Base-by-base conservation (phyloP, 129 eudicot genomes). In the Tagetes erecta region DNA sequence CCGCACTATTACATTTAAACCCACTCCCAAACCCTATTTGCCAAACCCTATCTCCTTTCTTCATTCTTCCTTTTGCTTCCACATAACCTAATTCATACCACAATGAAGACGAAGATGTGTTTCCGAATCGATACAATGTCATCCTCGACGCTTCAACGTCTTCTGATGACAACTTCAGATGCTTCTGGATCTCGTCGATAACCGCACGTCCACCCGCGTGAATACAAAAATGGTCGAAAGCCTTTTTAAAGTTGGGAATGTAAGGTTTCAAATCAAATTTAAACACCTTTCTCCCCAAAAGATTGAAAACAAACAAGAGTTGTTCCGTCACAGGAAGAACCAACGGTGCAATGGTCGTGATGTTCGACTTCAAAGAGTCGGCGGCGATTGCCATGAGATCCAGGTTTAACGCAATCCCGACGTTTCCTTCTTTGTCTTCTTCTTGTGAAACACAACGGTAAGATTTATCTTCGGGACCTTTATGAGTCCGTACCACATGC, bases 1-100 rank as follows among this genome's bases (percentile, higher is more conserved):
- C 96, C 0, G 87, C 96, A 72, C 96, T 90, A n/a, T n/a, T n/a
- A n/a, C n/a, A n/a, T n/a, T n/a, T n/a, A n/a, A n/a, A n/a, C n/a
- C n/a, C n/a, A n/a, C n/a, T n/a, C n/a, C n/a, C 96, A 49, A 90
- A 87, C 41, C 86, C 96, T 27, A 90, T 90, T 73, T 90, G 96
- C 96, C 96, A 90, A 47, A 90, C 86, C 72, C 90, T 73, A 30
- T 90, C 96, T 30, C 96, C 96, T 57, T 79, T 87, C 76, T 79
- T 87, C 92, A 90, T 85, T 68, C 85, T 83, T 72, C 92, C 92
- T 78, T 90, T 90, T 0, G 92, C 91, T 73, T 90, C 96, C 2
- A 83, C 71, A 41, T 90, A 90, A 53, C 88, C 86, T 53, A 87
- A 4, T 44, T 90, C 96, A 50, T 90, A 90, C 96, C 96, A 90